These are phyloP conservation scores for Plasmodium falciparum DNA, from an alignment of 169 alveolate genomes.

Conservation along the genomic window DNA sequence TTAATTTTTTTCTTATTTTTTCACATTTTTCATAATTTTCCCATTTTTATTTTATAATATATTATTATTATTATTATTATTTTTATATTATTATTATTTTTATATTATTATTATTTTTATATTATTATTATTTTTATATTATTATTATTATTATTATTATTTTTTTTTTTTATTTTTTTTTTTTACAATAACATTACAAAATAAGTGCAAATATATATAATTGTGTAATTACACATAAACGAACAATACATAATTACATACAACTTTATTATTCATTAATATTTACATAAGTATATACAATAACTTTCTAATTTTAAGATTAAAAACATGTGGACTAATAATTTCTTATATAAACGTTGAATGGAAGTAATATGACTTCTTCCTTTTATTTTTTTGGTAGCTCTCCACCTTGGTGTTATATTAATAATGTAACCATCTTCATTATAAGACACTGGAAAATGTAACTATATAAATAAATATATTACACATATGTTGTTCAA, in stretches of 20 bases:
- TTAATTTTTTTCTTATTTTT: background rate
- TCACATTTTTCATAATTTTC: slow-evolving; percentile 3
- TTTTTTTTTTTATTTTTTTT: slow-evolving; percentile 20
- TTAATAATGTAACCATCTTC: too few species aligned
- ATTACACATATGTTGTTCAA: slow-evolving; percentile 6
- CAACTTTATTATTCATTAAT: too few species aligned
- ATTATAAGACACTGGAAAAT: slow-evolving; percentile 16
- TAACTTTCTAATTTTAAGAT: too few species aligned
- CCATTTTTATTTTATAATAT: slow-evolving; percentile 18
- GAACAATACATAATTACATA: too few species aligned
- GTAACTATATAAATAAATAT: slow-evolving; percentile 23
- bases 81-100: slow-evolving; percentile 7
- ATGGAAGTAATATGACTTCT: too few species aligned
- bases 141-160: slow-evolving; percentile 2
- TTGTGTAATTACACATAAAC: slow-evolving; percentile 61
- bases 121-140: slow-evolving; percentile 16
- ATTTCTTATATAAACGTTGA: too few species aligned
- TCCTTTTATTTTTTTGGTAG: background rate
- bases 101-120: background rate
- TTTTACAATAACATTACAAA: slow-evolving; percentile 19
- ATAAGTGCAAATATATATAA: background rate
- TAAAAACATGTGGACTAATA: too few species aligned
- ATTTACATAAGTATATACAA: too few species aligned
- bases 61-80: slow-evolving; percentile 14
- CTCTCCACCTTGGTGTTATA: slow-evolving; percentile 3